phyloP scores from a whole-genome alignment of 208 protist genomes.

The Acanthamoeba royreba region DNA sequence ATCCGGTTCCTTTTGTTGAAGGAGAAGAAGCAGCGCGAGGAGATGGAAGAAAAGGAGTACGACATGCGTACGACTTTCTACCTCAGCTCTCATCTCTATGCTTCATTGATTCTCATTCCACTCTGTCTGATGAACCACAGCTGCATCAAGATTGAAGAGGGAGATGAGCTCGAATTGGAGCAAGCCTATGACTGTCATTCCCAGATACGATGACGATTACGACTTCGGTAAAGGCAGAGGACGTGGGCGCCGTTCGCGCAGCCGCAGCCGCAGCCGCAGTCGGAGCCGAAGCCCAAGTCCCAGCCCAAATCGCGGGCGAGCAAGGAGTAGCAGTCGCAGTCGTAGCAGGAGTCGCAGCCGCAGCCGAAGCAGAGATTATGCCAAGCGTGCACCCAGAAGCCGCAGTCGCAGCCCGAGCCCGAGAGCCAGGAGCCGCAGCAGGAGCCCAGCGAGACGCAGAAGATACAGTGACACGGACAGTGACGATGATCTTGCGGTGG shows the following conservation, averaged over 20 bases:
- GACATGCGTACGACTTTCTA: background rate
- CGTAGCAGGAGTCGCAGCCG: too few species aligned
- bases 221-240: background rate
- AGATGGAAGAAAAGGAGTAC: background rate
- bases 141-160: too few species aligned
- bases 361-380: background rate
- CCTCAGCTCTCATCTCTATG: background rate
- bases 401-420: background rate
- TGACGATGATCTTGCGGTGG: background rate
- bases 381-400: background rate
- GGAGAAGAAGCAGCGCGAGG: background rate
- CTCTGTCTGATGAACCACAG: too few species aligned
- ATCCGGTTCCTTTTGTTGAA: background rate
- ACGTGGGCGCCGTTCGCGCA: background rate
- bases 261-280: background rate
- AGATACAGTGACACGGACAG: background rate
- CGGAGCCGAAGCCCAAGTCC: background rate
- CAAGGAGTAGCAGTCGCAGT: too few species aligned
- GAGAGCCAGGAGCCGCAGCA: background rate
- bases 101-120: too few species aligned
- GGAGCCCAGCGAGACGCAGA: background rate
- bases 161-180: too few species aligned
- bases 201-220: background rate
- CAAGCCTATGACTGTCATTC: background rate
- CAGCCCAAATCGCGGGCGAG: too few species aligned